Evolutionary conservation across 345 rosid genomes (phyloP).

Genomic region (Sonneratia caseolaris): DNA sequence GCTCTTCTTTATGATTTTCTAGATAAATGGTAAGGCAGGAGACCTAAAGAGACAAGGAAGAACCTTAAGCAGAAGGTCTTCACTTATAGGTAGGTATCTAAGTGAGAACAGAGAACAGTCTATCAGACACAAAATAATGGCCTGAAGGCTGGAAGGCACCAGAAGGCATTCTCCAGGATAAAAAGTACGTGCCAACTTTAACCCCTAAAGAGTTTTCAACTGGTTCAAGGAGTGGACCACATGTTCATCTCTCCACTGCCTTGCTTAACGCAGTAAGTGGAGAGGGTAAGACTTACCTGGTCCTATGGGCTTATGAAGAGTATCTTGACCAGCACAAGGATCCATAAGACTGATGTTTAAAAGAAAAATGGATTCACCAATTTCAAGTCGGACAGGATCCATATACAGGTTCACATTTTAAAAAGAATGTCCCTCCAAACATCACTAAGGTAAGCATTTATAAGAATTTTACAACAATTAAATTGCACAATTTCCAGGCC

Average conservation of each 20-base stretch:
- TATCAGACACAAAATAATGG: not conserved
- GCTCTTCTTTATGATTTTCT: too few relatives aligned
- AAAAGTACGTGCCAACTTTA: not conserved
- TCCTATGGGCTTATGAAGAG: not conserved
- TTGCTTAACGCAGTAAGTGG: not conserved
- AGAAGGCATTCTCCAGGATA: not conserved
- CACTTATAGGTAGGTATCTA: not conserved
- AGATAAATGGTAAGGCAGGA: not conserved
- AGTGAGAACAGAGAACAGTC: not conserved
- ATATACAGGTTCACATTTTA: not conserved
- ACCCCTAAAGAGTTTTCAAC: not conserved
- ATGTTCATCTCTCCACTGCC: not conserved
- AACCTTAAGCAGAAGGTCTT: not conserved
- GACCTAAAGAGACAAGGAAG: not conserved
- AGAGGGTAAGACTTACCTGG: not conserved
- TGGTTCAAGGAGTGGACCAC: not conserved
- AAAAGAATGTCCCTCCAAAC: not conserved
- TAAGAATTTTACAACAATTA: not conserved
- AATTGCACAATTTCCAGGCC: not conserved
- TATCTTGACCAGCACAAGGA: not conserved
- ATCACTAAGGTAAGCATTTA: not conserved
- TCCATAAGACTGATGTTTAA: not conserved
- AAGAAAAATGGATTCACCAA: not conserved
- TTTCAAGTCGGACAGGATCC: not conserved
- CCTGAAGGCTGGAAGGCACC: too few relatives aligned